phyloP scores from a whole-genome alignment of 805 yeast genomes.

The Kockiozyma suomiensis region DNA sequence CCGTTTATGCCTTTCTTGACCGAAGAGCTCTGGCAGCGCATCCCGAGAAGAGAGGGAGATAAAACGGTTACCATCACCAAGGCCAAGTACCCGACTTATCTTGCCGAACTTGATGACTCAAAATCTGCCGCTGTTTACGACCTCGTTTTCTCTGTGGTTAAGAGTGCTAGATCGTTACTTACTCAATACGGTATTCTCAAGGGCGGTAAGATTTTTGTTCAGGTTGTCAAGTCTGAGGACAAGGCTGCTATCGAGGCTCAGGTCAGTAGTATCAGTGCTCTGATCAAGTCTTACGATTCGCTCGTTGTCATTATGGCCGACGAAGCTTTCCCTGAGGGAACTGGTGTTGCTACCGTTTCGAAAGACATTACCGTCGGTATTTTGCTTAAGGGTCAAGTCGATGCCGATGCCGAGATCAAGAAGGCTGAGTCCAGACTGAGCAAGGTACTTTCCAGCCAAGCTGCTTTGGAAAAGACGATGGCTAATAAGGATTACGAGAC shows the following conservation, averaged over 20 bases:
- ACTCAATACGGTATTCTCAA: slow-evolving; percentile 87
- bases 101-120: slow-evolving; percentile 60
- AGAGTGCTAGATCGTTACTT: slow-evolving; percentile 87
- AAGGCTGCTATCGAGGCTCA: slow-evolving; percentile 64
- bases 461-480: slow-evolving; percentile 69
- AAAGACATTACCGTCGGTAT: slow-evolving; percentile 85
- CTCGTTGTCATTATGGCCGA: slow-evolving; percentile 37
- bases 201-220: slow-evolving; percentile 84
- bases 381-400: slow-evolving; percentile 91
- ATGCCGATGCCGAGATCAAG: slow-evolving; percentile 83
- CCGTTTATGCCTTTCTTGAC: slow-evolving; percentile 98
- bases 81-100: slow-evolving; percentile 76
- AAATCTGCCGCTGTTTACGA: slow-evolving; percentile 77
- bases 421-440: slow-evolving; percentile 79
- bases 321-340: slow-evolving; percentile 78
- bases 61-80: slow-evolving; percentile 68
- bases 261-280: slow-evolving; percentile 82
- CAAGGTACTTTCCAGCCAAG: slow-evolving; percentile 62
- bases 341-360: slow-evolving; percentile 80
- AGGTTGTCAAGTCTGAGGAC: slow-evolving; percentile 55
- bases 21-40: slow-evolving; percentile 98
- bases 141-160: slow-evolving; percentile 79
- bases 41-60: slow-evolving; percentile 83
- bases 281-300: slow-evolving; percentile 59
- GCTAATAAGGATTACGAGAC: slow-evolving; percentile 73